Evolutionary conservation across 73 alveolate species (phyloP), one percentile per base, ranked within the genome.

Genomic region (Effrenium voratum): DNA sequence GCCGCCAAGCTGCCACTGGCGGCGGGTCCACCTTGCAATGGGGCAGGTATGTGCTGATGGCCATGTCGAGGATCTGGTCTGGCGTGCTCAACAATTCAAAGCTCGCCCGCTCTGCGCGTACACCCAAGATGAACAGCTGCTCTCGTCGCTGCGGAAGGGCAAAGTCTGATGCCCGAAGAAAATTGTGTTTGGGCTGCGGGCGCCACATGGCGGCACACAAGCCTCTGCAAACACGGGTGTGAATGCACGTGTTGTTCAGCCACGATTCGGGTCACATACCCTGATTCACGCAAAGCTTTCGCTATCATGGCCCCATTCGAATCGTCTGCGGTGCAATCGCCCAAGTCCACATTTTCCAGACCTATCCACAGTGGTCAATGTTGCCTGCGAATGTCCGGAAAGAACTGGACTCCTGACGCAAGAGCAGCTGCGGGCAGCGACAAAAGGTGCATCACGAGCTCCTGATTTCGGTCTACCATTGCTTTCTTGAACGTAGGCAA

Each of bases 361-460:
- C 36, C 6, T 3, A 75, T 40, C n/a, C n/a, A 43, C 22, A 75
- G 59, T 6, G 86, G 86, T 75, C 86, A 3, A 41, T 10, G 50
- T 41, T 75, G 36, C 86, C 86, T 10, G 86, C 41, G 57, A 75
- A 75, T 41, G 86, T 75, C 19, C 86, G 3, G 59, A 75, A 75
- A 10, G 59, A 40, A 43, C 86, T 75, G 10, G 86, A 75, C 36
- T 75, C 86, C 86, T 75, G 79, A 66, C 43, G 43, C 38, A 28
- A 66, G 44, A 66, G 10, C 13, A 63, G 13, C 77, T 12, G 75
- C 16, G 40, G 75, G 34, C 36, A 22, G 40, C 30, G 75, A 4
- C 16, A 6, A 60, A 10, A 32, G 38, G 16, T 66, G 22, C 40
- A 60, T 32, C 38, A 66, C 22, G 26, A 5, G 22, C 41, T 72